A percentile compares a stretch with the other conserved stretches of the same genome.
Evolutionary conservation across 2,329 filamentous ascomycete species (phyloP).

Genomic region (Diaporthe caulivora): DNA sequence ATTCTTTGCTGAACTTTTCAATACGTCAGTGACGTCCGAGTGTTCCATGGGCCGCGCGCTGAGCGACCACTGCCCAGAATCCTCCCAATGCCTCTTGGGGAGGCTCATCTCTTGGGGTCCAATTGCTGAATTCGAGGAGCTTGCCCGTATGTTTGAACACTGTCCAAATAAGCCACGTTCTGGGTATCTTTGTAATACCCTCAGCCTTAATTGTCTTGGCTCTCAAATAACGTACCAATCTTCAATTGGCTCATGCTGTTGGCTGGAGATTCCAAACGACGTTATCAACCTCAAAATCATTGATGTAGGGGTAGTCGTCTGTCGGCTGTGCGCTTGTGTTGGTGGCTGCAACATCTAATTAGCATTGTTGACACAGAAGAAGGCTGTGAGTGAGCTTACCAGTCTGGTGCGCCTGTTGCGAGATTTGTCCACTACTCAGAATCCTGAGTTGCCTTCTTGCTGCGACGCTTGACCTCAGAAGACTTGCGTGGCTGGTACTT

Average conservation of each 20-base stretch:
- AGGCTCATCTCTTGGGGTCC: neutral
- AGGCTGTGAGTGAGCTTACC: neutral
- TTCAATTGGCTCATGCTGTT: too few relatives aligned
- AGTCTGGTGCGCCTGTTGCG: neutral
- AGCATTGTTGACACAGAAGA: neutral
- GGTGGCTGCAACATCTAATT: neutral
- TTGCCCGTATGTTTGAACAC: neutral
- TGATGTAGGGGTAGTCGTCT: neutral
- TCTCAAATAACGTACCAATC: neutral
- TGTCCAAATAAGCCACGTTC: neutral
- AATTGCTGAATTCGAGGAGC: neutral
- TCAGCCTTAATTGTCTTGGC: neutral
- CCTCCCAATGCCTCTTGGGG: neutral
- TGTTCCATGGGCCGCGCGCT: constrained; percentile 15
- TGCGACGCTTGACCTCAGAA: constrained; percentile 36
- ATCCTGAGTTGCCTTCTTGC: constrained; percentile 1
- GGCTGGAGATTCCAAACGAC: neutral
- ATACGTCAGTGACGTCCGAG: neutral
- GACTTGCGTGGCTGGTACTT: constrained; percentile 54
- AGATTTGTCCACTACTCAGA: constrained; percentile 19
- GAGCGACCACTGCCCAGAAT: constrained; percentile 21
- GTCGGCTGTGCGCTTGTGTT: neutral
- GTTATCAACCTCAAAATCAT: neutral
- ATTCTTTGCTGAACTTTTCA: neutral
- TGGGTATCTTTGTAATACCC: neutral